Base-by-base conservation (phyloP, 2,329 filamentous ascomycete species). In the Nigrospora oryzae region DNA sequence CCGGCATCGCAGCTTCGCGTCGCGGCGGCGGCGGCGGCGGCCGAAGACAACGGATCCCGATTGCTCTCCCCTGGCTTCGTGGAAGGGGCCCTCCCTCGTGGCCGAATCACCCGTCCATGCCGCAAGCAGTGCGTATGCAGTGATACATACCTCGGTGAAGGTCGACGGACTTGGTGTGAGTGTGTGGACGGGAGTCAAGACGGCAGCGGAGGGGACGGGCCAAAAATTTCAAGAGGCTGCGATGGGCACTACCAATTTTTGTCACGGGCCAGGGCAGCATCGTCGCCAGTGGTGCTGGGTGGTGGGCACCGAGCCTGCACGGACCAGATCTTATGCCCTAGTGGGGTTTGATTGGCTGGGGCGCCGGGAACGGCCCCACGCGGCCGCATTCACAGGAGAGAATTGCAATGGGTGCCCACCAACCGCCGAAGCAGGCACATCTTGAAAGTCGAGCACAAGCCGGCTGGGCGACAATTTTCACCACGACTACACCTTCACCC, bases 61-160 rank as follows among this genome's bases (percentile, higher is more conserved):
- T 82, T 83, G 75, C 74, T 77, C 71, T 72, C 73, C 71, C 66
- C 74, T 63, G 75, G 75, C 77, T 74, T 74, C 63, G 64, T 68
- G 61, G 67, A 62, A 51, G 55, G 51, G 47, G 49, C 53, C 62
- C 65, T 69, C 56, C 23, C 23, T 28, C 60, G 41, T 48, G 46
- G 49, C 44, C 49, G 47, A 45, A 40, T 64, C 63, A 65, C 62
- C 55, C 51, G 62, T 58, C 55, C 54, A 55, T 58, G 54, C 48
- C 36, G 32, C 40, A 33, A 42, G 28, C 32, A 28, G 23, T 28
- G 23, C 23, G 23, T 28, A 10, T 28, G 10, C 23, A 28, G 23
- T 7, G 10, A 42, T 57, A 74, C 71, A 65, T 74, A 73, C 70
- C 70, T 74, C 68, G 55, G 57, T 48, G 45, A 51, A 48, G 40